Conservation (phyloP, 2,329 filamentous ascomycete species). For the Acrocalymma vagum region DNA sequence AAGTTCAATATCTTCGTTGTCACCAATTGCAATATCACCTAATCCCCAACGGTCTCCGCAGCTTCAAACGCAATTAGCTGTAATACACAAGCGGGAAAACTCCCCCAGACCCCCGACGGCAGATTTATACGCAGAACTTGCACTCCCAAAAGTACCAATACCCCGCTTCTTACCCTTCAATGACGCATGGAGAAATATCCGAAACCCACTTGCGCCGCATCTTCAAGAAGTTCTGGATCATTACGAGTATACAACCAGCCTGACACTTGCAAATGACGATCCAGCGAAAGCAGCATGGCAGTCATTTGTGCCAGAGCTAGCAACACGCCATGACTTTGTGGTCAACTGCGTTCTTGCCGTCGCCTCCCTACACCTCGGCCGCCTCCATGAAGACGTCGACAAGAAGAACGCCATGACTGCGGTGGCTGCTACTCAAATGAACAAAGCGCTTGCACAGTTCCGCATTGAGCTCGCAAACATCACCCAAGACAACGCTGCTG, state of each 20-base stretch:
- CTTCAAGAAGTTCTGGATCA: conserved; percentile 40
- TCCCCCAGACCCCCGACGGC: no score
- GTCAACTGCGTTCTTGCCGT: conserved; percentile 56
- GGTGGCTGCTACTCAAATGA: conserved; percentile 42
- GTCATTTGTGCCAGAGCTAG: conserved; percentile 45
- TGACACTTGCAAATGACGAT: conserved; percentile 37
- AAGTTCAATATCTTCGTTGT: conserved; percentile 1
- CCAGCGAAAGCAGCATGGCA: conserved; percentile 44
- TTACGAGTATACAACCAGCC: conserved; percentile 42
- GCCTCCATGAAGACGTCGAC: conserved; percentile 39
- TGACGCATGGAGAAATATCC: conserved; percentile 38
- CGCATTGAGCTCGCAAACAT: conserved; percentile 42
- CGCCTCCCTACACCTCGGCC: conserved; percentile 55
- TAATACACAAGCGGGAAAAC: no score
- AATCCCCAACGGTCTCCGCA: conserved; percentile 1
- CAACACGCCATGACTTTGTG: conserved; percentile 53
- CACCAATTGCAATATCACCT: conserved; percentile 1
- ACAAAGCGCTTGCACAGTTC: conserved; percentile 40
- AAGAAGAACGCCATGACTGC: conserved; percentile 35
- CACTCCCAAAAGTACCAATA: conserved; percentile 16
- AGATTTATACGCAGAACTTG: conserved; percentile 10
- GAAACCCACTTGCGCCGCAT: conserved; percentile 28
- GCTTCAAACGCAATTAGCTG: no score
- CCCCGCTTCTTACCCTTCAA: conserved; percentile 31
- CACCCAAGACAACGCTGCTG: conserved; percentile 51